phyloP scores from a whole-genome alignment of 1,284 basidiomycete genomes.

The Gastroboletus turbinatus region DNA sequence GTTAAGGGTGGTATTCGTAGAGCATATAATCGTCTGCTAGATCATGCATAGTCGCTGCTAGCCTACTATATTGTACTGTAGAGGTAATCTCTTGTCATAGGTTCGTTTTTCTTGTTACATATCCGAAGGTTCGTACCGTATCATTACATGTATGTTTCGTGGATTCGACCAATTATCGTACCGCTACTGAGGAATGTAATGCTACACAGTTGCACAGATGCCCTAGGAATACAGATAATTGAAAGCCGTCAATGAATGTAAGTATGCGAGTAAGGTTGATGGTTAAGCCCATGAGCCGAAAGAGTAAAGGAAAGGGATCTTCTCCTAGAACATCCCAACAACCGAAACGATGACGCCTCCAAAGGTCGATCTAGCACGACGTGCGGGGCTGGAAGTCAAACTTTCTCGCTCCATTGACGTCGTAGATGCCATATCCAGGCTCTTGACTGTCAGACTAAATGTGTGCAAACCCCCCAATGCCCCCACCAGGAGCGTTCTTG shows the following conservation, averaged over 20 bases:
- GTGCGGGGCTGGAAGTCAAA: slow-evolving; percentile 55
- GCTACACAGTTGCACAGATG: not conserved
- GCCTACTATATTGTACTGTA: slow-evolving; percentile 19
- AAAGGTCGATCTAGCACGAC: slow-evolving; percentile 36
- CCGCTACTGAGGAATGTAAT: not conserved
- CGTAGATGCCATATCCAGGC: slow-evolving; percentile 67
- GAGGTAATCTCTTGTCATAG: slow-evolving; percentile 26
- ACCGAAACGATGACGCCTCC: not conserved
- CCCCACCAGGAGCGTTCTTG: slow-evolving; percentile 57
- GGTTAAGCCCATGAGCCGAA: not conserved
- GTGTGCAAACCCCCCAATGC: slow-evolving; percentile 79
- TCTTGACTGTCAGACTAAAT: slow-evolving; percentile 68
- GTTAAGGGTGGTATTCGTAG: slow-evolving; percentile 33
- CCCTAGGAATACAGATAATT: slow-evolving; percentile 4
- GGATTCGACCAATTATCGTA: not conserved
- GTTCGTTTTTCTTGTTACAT: not conserved
- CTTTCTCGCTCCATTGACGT: slow-evolving; percentile 46
- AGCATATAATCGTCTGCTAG: slow-evolving; percentile 5
- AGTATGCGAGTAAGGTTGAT: not conserved
- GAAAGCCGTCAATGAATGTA: not conserved
- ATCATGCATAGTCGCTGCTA: not conserved
- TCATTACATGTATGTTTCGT: not conserved
- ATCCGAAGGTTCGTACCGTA: not conserved
- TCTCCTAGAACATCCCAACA: not conserved
- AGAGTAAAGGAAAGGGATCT: not conserved